These are phyloP conservation scores for Aspergillus transmontanensis DNA, from an alignment of 2,329 filamentous ascomycete species.

Conservation along the genomic window DNA sequence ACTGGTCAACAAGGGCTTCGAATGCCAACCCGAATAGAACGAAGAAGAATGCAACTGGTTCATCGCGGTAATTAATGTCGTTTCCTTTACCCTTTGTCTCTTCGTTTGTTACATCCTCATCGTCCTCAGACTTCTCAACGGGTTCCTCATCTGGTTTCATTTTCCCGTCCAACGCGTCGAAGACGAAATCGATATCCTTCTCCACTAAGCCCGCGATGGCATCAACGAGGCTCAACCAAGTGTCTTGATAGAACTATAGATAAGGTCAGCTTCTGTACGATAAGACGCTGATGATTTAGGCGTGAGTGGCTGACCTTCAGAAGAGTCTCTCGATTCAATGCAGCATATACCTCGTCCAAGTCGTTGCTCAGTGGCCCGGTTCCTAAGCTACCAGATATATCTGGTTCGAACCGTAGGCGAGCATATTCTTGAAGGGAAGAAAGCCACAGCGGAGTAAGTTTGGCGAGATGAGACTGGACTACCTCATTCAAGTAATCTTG, in stretches of 20 bases:
- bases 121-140: constrained; percentile 21
- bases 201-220: constrained; percentile 97
- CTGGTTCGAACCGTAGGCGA: constrained; percentile 88
- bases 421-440: constrained; percentile 93
- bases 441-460: constrained; percentile 89
- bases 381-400: constrained; percentile 88
- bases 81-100: constrained; percentile 58
- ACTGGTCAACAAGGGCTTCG: constrained; percentile 85
- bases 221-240: constrained; percentile 94
- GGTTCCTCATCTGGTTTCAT: constrained; percentile 36
- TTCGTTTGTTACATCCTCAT: constrained; percentile 18
- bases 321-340: constrained; percentile 89
- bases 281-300: neutral
- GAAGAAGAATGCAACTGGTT: constrained; percentile 98
- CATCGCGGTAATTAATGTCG: constrained; percentile 96
- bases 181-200: constrained; percentile 96
- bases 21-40: constrained; percentile 96
- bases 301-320: constrained; percentile 58
- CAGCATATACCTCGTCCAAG: constrained; percentile 91
- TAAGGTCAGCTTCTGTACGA: neutral
- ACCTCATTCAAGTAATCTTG: constrained; percentile 88
- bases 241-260: constrained; percentile 83
- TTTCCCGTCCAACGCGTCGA: constrained; percentile 92
- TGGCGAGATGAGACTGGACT: constrained; percentile 85
- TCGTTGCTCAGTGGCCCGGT: constrained; percentile 80